phyloP scores from a whole-genome alignment of 768 basidiomycete genomes.

The Lactarius pseudohatsudake region DNA sequence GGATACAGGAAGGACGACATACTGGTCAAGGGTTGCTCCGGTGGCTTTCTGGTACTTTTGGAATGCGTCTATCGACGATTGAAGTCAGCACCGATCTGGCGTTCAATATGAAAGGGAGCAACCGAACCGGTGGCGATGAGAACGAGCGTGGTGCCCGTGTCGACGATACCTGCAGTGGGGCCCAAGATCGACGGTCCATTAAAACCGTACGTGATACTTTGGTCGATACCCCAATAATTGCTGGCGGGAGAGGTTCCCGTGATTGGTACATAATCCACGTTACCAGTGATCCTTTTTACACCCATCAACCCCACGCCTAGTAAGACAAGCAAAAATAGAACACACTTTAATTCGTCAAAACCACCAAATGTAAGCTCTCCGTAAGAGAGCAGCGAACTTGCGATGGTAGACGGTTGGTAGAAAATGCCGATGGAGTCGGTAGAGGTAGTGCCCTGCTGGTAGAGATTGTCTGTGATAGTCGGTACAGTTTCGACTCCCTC shows the following conservation, averaged over 20 bases:
- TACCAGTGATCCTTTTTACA: slow-evolving; percentile 35
- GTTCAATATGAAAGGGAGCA: background rate
- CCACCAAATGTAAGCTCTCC: slow-evolving; percentile 59
- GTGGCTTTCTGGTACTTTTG: slow-evolving; percentile 54
- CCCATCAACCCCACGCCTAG: slow-evolving; percentile 23
- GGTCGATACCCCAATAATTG: slow-evolving; percentile 52
- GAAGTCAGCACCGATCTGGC: background rate
- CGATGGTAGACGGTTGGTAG: slow-evolving; percentile 47
- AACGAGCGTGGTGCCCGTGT: slow-evolving; percentile 56
- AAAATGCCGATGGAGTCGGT: slow-evolving; percentile 51
- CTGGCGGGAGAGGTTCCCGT: slow-evolving; percentile 49
- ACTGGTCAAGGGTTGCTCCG: slow-evolving; percentile 52
- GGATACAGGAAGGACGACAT: slow-evolving; percentile 22
- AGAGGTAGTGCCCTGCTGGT: slow-evolving; percentile 46
- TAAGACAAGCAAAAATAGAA: slow-evolving; percentile 8
- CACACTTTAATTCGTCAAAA: slow-evolving; percentile 46
- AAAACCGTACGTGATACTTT: slow-evolving; percentile 41
- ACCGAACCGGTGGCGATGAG: slow-evolving; percentile 46
- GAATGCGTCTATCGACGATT: slow-evolving; percentile 46
- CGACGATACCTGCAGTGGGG: slow-evolving; percentile 49
- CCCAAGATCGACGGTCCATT: slow-evolving; percentile 35
- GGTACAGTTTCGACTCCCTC: slow-evolving; percentile 42
- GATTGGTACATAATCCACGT: slow-evolving; percentile 42
- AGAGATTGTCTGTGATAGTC: slow-evolving; percentile 59
- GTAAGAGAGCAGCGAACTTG: slow-evolving; percentile 37